Evolutionary conservation across 225 moss, liverwort and hornwort species (phyloP).

Genomic region (Asterella californica): DNA sequence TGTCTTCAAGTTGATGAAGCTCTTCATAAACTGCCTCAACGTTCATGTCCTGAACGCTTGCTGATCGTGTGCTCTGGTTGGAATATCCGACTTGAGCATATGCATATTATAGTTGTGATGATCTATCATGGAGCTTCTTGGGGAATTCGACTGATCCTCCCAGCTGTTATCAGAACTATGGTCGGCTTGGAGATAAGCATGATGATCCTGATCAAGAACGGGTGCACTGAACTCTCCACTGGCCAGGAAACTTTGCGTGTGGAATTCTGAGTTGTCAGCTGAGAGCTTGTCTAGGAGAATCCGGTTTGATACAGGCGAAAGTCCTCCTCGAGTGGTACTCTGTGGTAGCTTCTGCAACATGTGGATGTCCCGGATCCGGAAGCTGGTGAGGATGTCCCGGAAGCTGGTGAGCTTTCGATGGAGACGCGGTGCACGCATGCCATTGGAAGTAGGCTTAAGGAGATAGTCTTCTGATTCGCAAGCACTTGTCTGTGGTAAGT

Average conservation of each 20-base stretch:
- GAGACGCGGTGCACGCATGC: neutral
- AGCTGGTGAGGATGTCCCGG: neutral
- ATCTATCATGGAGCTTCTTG: neutral
- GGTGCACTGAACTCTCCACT: neutral
- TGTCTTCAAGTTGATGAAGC: neutral
- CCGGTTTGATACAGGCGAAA: neutral
- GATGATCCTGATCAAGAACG: neutral
- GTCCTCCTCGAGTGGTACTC: neutral
- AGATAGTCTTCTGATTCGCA: neutral
- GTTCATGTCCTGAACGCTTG: neutral
- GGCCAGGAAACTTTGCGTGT: neutral
- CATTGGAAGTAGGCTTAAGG: neutral
- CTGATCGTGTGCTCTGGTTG: neutral
- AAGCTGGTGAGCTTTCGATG: neutral
- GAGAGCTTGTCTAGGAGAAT: neutral
- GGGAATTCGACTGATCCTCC: neutral
- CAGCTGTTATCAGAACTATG: neutral
- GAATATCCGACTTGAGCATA: neutral
- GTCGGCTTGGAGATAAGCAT: neutral
- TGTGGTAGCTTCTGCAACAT: neutral
- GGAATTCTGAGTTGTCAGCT: neutral
- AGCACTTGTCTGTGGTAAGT: neutral
- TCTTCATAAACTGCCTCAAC: neutral
- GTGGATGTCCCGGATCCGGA: too few relatives aligned
- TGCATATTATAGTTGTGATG: neutral